Percentiles rank a stretch among this genome's conserved stretches.
These are phyloP conservation scores for Fusarium xyrophilum DNA, from an alignment of 2,329 filamentous ascomycete species.

Conservation along the genomic window DNA sequence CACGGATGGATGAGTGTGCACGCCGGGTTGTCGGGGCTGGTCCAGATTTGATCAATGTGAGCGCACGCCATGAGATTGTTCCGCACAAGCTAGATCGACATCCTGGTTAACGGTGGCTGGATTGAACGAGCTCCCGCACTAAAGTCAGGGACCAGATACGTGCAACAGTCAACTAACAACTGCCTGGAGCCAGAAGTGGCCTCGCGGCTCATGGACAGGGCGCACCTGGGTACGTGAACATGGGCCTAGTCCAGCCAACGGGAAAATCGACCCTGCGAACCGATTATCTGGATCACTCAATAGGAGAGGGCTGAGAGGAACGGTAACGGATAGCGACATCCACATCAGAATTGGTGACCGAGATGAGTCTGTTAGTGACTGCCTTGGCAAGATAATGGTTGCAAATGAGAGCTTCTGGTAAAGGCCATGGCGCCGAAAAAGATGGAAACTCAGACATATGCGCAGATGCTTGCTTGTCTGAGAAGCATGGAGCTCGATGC, in stretches of 20 bases:
- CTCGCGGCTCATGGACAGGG: slow-evolving; percentile 28
- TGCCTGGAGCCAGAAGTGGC: slow-evolving; percentile 15
- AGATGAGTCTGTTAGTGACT: slow-evolving; percentile 35
- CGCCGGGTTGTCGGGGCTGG: slow-evolving; percentile 31
- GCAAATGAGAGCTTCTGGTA: slow-evolving; percentile 27
- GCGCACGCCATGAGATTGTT: slow-evolving; percentile 37
- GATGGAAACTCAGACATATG: slow-evolving; percentile 18
- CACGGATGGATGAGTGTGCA: slow-evolving; percentile 24
- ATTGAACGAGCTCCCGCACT: slow-evolving; percentile 30
- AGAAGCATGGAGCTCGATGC: slow-evolving; percentile 9
- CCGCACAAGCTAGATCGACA: slow-evolving; percentile 32
- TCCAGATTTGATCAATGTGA: slow-evolving; percentile 37
- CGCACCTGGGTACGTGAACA: slow-evolving; percentile 23
- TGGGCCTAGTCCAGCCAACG: slow-evolving; percentile 22
- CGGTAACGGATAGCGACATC: slow-evolving; percentile 18
- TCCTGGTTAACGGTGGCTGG: slow-evolving; percentile 37
- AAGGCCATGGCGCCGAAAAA: slow-evolving; percentile 29
- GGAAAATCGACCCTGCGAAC: slow-evolving; percentile 35
- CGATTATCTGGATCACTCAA: slow-evolving; percentile 35
- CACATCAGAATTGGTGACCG: slow-evolving; percentile 31
- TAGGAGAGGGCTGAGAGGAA: slow-evolving; percentile 30
- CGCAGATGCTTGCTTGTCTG: slow-evolving; percentile 14
- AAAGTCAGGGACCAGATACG: slow-evolving; percentile 14
- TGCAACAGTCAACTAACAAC: slow-evolving; percentile 18
- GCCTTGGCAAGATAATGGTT: slow-evolving; percentile 24